Base-by-base conservation (phyloP, 495 filamentous ascomycete species). In the Aspergillus avenaceus region DNA sequence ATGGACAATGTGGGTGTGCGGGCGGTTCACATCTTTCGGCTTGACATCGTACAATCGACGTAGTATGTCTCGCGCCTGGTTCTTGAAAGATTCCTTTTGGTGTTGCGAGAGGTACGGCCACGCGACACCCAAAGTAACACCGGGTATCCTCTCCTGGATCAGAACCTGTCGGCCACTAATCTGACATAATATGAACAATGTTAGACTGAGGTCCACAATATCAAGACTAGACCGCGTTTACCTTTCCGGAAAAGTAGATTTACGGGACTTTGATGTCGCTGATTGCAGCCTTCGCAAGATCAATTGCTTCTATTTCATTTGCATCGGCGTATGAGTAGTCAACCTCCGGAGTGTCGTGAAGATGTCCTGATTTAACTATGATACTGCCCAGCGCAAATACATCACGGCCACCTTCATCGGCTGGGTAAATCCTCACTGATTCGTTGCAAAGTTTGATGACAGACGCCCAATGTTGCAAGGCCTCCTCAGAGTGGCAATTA, bases 321-420 rank as follows among this genome's bases (percentile, higher is more conserved):
- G 59, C 56, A 61, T 75, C 70, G 21, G 70, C 66, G 38, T 62
- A 71, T 21, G 66, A 64, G 53, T 63, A 71, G 55, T 68, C 64
- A 8, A 57, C 54, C 37, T 68, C 45, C 8, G 19, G 12, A 14
- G 49, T 26, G 29, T 29, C 24, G 25, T 70, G 58, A 31, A 73
- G 66, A 54, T 73, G 69, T 44, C 64, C 71, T 4, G 70, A 73
- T 52, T 74, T 77, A 37, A 77, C 59, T n/a, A n/a, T n/a, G n/a
- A n/a, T n/a, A n/a, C n/a, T 71, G n/a, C 74, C 72, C 32, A 74
- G 54, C 18, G 71, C 69, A 45, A 75, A 75, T 7, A 75, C 69
- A 49, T 75, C 71, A 13, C 70, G 65, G 7, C 65, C 70, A 14
- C 62, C 69, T 25, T 66, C 63, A n/a, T 60, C 56, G 47, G 49